A percentile compares a stretch with the other conserved stretches of the same genome.
These are phyloP conservation scores for Ormosia semicastrata DNA, from an alignment of 306 rosid genomes.

Conservation along the genomic window DNA sequence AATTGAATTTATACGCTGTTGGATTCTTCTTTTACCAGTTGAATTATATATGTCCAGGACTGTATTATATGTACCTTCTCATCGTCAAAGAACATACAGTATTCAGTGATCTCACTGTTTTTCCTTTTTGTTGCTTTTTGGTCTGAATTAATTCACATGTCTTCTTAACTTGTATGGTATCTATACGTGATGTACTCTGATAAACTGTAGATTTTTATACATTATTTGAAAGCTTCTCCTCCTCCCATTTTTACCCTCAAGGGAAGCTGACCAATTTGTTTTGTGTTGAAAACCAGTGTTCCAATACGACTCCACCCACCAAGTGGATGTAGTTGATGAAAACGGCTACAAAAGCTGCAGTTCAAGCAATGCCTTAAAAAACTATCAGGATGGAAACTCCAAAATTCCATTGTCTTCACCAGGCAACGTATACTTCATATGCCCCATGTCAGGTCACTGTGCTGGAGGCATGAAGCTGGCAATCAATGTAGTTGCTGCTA, in stretches of 20 bases:
- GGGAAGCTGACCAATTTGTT: not conserved
- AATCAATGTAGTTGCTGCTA: conserved; percentile 47
- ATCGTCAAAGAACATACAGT: too few species aligned
- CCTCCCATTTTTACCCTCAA: not conserved
- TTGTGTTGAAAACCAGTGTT: conserved; percentile 46
- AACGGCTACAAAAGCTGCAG: conserved; percentile 40
- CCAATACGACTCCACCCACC: conserved; percentile 41
- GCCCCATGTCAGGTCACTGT: conserved; percentile 58
- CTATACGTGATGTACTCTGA: too few species aligned
- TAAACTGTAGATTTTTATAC: too few species aligned
- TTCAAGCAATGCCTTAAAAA: conserved; percentile 25
- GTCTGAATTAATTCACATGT: not conserved
- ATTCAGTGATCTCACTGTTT: not conserved
- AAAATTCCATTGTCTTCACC: conserved; percentile 24
- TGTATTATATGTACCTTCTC: too few species aligned
- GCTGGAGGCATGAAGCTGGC: conserved; percentile 54
- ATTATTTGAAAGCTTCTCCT: not conserved
- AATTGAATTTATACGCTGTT: too few species aligned
- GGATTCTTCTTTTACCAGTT: too few species aligned
- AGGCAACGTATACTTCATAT: conserved; percentile 53
- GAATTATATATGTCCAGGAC: too few species aligned
- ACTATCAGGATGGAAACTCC: conserved; percentile 29
- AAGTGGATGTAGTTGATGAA: conserved; percentile 39
- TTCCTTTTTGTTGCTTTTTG: not conserved
- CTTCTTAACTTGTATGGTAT: too few species aligned